phyloP scores from a whole-genome alignment of 106 monocot species.

The Chionographis japonica region DNA sequence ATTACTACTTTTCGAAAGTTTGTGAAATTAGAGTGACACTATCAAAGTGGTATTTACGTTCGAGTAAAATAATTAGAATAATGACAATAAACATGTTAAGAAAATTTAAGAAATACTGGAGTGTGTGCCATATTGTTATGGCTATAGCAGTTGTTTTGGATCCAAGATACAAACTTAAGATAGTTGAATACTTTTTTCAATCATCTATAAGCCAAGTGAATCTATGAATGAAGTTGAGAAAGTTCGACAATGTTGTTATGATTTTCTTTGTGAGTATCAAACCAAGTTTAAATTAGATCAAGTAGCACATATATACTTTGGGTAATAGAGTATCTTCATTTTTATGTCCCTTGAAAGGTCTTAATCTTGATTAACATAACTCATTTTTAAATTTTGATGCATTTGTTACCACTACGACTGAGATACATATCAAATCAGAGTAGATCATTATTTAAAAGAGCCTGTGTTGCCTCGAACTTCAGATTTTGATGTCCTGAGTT shows the following conservation, averaged over 20 bases:
- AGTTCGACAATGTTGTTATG: neutral
- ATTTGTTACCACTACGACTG: too few species aligned
- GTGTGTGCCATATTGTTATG: conserved; percentile 5
- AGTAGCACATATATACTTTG: too few species aligned
- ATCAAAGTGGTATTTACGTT: neutral
- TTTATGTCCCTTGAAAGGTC: neutral
- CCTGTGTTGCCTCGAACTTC: neutral
- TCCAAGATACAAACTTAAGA: conserved; percentile 14
- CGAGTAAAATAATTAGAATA: neutral
- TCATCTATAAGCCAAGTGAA: conserved; percentile 2
- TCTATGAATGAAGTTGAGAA: conserved; percentile 2
- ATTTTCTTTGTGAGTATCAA: conserved; percentile 11
- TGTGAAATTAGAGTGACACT: conserved; percentile 9
- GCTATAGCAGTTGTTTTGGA: conserved; percentile 19
- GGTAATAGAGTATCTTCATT: too few species aligned
- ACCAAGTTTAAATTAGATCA: too few species aligned
- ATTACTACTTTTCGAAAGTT: conserved; percentile 8
- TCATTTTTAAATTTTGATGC: too few species aligned
- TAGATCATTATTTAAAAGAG: conserved; percentile 21
- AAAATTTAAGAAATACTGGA: conserved; percentile 40
- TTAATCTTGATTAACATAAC: neutral
- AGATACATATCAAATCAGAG: conserved; percentile 1
- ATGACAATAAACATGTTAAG: conserved; percentile 14
- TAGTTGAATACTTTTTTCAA: conserved; percentile 5
- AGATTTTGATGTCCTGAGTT: conserved; percentile 19